These are phyloP conservation scores for Mucor piriformis DNA, from an alignment of 371 early-diverging fungal species.

Conservation along the genomic window DNA sequence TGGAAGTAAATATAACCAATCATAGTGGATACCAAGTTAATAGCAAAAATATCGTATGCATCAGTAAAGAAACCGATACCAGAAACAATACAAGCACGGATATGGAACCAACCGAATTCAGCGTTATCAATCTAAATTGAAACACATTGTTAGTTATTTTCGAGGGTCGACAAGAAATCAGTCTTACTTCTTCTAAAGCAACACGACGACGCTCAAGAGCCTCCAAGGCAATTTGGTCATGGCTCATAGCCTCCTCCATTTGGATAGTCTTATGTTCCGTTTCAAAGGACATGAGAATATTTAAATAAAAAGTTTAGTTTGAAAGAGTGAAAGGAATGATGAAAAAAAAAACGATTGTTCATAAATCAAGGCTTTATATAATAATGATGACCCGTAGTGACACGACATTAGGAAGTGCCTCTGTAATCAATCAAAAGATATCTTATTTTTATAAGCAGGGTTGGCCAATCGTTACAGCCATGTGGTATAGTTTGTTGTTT, in stretches of 20 bases:
- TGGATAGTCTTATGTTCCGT: slow-evolving; percentile 23
- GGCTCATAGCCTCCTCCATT: slow-evolving; percentile 18
- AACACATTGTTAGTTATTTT: background rate
- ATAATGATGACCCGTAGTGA: background rate
- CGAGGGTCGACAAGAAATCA: background rate
- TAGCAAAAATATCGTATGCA: slow-evolving; percentile 88
- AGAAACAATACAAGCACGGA: slow-evolving; percentile 83
- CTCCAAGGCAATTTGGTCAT: slow-evolving; percentile 28
- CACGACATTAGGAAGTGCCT: background rate
- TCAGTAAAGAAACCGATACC: slow-evolving; percentile 91
- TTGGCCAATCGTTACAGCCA: slow-evolving; percentile 20
- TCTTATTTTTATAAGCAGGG: background rate
- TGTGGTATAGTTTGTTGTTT: slow-evolving; percentile 18
- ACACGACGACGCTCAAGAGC: slow-evolving; percentile 39
- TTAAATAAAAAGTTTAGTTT: background rate
- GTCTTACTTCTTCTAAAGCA: slow-evolving; percentile 42
- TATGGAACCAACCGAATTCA: slow-evolving; percentile 78
- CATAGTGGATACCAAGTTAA: slow-evolving; percentile 79
- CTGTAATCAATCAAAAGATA: background rate
- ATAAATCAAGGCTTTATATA: background rate
- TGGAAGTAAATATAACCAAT: slow-evolving; percentile 72
- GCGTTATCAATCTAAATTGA: slow-evolving; percentile 52
- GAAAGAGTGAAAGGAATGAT: background rate
- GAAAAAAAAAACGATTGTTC: background rate
- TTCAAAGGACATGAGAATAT: slow-evolving; percentile 22